These are phyloP conservation scores for Trametes maxima DNA, from an alignment of 768 basidiomycete species.

Conservation along the genomic window DNA sequence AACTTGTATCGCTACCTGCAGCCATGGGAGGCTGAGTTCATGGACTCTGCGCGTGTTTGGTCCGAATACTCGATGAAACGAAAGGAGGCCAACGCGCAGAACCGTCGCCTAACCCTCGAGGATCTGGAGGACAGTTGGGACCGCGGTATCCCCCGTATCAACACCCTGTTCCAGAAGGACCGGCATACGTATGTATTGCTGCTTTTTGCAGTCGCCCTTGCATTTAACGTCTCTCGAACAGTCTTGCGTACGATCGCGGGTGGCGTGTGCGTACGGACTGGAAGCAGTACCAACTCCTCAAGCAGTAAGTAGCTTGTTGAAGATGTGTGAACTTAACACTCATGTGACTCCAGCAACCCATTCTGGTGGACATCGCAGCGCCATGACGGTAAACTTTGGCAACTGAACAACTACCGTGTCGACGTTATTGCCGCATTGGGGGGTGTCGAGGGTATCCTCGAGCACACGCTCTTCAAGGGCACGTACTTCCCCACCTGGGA, in stretches of 20 bases:
- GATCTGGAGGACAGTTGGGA: conserved; percentile 99
- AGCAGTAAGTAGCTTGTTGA: conserved; percentile 60
- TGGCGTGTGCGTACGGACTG: conserved; percentile 98
- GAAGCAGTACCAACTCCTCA: conserved; percentile 95
- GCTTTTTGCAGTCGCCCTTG: not conserved
- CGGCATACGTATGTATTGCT: conserved; percentile 71
- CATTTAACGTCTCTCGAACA: conserved; percentile 30
- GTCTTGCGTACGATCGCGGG: conserved; percentile 96
- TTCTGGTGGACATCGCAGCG: conserved; percentile 99
- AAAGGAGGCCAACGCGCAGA: conserved; percentile 99
- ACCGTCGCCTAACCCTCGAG: conserved; percentile 93
- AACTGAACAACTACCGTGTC: conserved; percentile 97
- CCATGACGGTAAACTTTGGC: conserved; percentile 96
- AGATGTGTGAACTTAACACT: not conserved
- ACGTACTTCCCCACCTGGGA: conserved; percentile 99
- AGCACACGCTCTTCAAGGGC: conserved; percentile 96
- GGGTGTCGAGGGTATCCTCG: conserved; percentile 94
- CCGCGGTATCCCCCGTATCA: conserved; percentile 97
- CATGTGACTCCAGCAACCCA: conserved; percentile 65
- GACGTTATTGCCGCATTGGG: conserved; percentile 98
- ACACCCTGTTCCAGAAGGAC: conserved; percentile 99
- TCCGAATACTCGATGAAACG: conserved; percentile 99
- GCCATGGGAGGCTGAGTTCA: conserved; percentile 97
- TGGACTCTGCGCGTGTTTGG: conserved; percentile 99
- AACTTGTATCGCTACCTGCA: conserved; percentile 97